These are phyloP conservation scores for Dendrobium officinale DNA, from an alignment of 106 monocot genomes.

Conservation along the genomic window DNA sequence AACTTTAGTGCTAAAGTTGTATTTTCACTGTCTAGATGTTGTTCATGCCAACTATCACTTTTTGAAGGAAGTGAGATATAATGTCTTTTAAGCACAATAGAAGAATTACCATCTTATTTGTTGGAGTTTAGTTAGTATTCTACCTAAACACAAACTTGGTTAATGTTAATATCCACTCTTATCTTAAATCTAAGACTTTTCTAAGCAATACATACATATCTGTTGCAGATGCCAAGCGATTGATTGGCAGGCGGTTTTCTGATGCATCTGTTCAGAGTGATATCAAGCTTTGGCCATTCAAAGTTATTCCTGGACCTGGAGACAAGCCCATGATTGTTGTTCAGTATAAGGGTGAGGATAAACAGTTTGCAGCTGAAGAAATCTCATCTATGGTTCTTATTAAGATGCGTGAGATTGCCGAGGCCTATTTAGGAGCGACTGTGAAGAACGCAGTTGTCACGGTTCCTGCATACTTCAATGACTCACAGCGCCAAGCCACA, in stretches of 20 bases:
- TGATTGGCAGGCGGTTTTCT: constrained; percentile 38
- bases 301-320: constrained; percentile 31
- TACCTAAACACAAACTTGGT: too few species aligned
- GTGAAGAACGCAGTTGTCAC: constrained; percentile 32
- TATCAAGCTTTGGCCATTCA: constrained; percentile 46
- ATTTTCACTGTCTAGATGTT: too few species aligned
- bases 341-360: constrained; percentile 29
- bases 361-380: constrained; percentile 34
- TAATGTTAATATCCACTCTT: too few species aligned
- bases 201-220: background rate
- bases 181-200: too few species aligned
- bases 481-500: constrained; percentile 52
- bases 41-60: too few species aligned
- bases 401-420: constrained; percentile 31
- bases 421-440: constrained; percentile 23
- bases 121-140: too few species aligned
- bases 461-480: constrained; percentile 37
- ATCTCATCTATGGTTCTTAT: constrained; percentile 32
- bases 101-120: too few species aligned
- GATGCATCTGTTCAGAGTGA: constrained; percentile 38
- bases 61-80: too few species aligned
- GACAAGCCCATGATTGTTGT: constrained; percentile 46
- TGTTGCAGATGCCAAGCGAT: constrained; percentile 41
- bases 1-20: too few species aligned
- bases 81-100: too few species aligned